Base-by-base conservation (phyloP, 805 yeast species). In the Sugiyamaella floridensis region DNA sequence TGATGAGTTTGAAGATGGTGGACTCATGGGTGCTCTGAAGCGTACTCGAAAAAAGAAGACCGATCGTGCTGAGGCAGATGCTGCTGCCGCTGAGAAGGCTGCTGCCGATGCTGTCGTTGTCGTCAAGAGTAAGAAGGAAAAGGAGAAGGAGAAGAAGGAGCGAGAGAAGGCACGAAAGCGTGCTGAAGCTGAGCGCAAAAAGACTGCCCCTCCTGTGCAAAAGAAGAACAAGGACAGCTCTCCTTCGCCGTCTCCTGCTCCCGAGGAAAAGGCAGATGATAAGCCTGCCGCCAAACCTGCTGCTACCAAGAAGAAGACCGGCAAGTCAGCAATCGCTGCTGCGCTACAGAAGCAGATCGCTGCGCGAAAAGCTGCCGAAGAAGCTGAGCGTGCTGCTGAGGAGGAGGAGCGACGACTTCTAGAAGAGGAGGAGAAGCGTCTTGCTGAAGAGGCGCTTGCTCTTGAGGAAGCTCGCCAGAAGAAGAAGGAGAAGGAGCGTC, bases 71-170 rank as follows among this genome's bases (percentile, higher is more conserved):
- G 83, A 81, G 51, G 81, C 79, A 55, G 82, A 77, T 53, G 83
- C 80, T 51, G 81, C 79, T 56, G 61, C 62, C 51, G 62, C 57
- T 18, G 68, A 62, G 12, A 62, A 59, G 34, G 60, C 56, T n/a
- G 56, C 56, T 15, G 72, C 74, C 55, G 67, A 69, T 49, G 69
- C 73, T 47, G 89, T 80, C 29, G 89, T 92, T 47, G 78, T 81
- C 58, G 76, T 89, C 65, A 89, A 90, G 71, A 81, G 92, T 53
- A 93, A 92, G 79, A 89, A 92, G 72, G 98, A 92, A 74, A 90
- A 84, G 74, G 96, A 93, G 71, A 88, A 87, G 81, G 95, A 92
- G 70, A 96, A 90, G 65, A 73, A 72, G 61, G 76, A 72, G 65
- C 69, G 72, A 40, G 76, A 72, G 57, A 92, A 92, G 76, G 87